Evolutionary conservation across 1,139 yeast genomes (phyloP), one percentile per base, ranked within the genome.

Genomic region (Sugiyamaella grinbergsii): DNA sequence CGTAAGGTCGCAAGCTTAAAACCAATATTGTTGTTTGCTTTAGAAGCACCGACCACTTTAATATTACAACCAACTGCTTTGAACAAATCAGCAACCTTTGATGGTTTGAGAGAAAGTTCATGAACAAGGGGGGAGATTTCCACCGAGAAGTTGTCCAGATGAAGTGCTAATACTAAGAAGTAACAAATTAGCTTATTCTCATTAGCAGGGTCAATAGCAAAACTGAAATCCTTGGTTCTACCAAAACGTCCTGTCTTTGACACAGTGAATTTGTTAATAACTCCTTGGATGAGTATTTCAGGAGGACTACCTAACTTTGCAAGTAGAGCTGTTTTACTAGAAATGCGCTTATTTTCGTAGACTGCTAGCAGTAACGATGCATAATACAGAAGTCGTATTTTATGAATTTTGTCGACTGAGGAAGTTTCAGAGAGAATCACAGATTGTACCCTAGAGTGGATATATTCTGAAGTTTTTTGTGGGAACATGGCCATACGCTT

Each of bases 141-240:
- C 20, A 89, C 79, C 55, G 80, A 73, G 71, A 82, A 93, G 58
- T 80, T 82, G 65, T 88, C 90, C 52, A 91, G 75, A 66, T 85
- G 91, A 66, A 94, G 72, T 46, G 87, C 75, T 44, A 85, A 70
- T 5, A 86, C 86, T 56, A 93, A 73, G 49, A 90, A 74, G 70
- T 82, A 85, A 68, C 96, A 85, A 58, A 93, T 73, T 46, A 93
- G 74, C 70, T 85, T 89, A 71, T 89, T 96, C 69, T 89, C 96
- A 63, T 82, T 80, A 60, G 81, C 83, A 38, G 98, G 96, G 64
- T 93, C 97, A 56, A 93, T 80, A 54, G 79, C 74, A 66, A 79
- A 89, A 13, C 85, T 78, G 62, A 84, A 51, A 29, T 66, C 68
- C 68, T 85, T 85, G 19, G 89, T 75, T 67, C 79, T 83, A 54